Evolutionary conservation across 768 basidiomycete genomes (phyloP).

Genomic region (Coprinopsis sp.): DNA sequence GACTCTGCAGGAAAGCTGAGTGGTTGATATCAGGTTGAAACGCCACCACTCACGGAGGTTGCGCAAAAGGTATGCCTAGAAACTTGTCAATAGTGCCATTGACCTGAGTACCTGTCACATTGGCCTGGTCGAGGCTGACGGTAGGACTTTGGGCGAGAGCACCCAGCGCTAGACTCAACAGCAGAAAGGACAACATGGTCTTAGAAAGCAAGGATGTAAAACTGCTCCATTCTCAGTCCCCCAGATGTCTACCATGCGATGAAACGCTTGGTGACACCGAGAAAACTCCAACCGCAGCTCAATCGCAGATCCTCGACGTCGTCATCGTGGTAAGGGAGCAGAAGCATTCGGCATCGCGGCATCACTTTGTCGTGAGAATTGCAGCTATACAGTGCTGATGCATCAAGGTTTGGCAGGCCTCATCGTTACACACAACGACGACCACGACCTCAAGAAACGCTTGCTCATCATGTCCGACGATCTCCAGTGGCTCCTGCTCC

Average conservation of each 20-base stretch:
- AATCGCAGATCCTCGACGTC: no score
- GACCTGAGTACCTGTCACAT: neutral
- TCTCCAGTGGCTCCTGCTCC: slow-evolving; percentile 91
- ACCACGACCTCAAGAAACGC: slow-evolving; percentile 8
- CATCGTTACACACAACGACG: neutral
- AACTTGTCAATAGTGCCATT: slow-evolving; percentile 10
- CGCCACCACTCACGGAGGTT: slow-evolving; percentile 6
- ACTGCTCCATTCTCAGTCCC: no score
- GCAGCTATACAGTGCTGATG: neutral
- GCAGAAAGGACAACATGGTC: no score
- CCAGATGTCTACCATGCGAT: no score
- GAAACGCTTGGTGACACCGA: no score
- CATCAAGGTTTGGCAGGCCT: neutral
- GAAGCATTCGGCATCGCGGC: no score
- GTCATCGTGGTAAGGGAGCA: no score
- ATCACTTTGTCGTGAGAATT: no score
- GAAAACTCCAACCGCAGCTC: neutral
- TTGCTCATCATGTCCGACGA: slow-evolving; percentile 72
- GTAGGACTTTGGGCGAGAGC: neutral
- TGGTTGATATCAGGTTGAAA: neutral
- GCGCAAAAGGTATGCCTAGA: slow-evolving; percentile 14
- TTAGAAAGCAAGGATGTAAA: no score
- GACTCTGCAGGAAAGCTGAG: neutral
- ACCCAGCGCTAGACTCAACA: no score
- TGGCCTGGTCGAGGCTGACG: slow-evolving; percentile 1